Conservation (phyloP, 306 rosid species). For the Fagus crenata region DNA sequence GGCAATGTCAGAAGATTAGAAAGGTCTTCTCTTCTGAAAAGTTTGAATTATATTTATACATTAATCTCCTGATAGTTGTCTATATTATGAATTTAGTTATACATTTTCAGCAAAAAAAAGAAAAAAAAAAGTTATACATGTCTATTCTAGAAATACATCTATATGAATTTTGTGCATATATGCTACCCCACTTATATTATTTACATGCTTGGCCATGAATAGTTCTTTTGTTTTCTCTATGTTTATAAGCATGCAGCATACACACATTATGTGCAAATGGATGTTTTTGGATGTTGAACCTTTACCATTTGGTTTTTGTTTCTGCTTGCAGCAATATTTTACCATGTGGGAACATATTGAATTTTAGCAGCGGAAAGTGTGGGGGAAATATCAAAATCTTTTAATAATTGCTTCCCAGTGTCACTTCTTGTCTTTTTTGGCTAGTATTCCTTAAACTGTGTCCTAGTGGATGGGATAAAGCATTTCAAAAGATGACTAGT, state of each 20-base stretch:
- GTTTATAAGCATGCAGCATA: too few relatives aligned
- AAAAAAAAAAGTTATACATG: not conserved
- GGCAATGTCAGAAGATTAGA: conserved; percentile 33
- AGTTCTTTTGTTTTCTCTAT: too few relatives aligned
- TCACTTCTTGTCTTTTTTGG: not conserved
- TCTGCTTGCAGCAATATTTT: not conserved
- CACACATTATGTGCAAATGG: too few relatives aligned
- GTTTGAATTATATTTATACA: conserved; percentile 34
- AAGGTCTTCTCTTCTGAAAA: conserved; percentile 33
- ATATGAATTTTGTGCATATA: not conserved
- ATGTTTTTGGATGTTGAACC: too few relatives aligned
- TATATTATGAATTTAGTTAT: not conserved
- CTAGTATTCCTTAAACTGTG: not conserved
- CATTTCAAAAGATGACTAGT: not conserved
- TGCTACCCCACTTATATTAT: too few relatives aligned
- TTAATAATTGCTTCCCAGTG: not conserved
- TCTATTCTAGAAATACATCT: not conserved
- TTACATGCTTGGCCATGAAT: too few relatives aligned
- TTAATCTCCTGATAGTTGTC: conserved; percentile 19
- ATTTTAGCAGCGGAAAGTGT: not conserved
- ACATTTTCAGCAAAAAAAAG: not conserved
- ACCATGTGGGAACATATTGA: not conserved
- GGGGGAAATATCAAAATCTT: not conserved
- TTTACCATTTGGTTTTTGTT: too few relatives aligned
- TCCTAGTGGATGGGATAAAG: not conserved